Evolutionary conservation across 2,329 filamentous ascomycete genomes (phyloP).

Genomic region (Lomentospora prolificans): DNA sequence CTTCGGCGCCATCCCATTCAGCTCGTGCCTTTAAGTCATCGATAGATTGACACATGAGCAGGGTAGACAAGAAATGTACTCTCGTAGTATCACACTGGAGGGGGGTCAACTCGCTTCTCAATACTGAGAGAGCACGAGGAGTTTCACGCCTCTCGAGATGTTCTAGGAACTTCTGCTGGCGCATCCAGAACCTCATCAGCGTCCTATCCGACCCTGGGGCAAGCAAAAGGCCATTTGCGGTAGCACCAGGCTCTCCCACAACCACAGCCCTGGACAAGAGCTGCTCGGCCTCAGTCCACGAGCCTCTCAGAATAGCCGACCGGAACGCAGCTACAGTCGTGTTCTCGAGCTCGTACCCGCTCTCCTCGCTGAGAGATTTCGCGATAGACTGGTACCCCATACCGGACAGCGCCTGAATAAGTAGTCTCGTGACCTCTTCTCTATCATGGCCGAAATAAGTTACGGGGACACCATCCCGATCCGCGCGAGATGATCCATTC

Average conservation of each 20-base stretch:
- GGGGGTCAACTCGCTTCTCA: slow-evolving; percentile 80
- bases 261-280: slow-evolving; percentile 53
- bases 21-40: slow-evolving; percentile 70
- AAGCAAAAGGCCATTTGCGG: slow-evolving; percentile 57
- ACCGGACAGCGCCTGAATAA: slow-evolving; percentile 85
- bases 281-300: slow-evolving; percentile 77
- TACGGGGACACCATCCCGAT: slow-evolving; percentile 20
- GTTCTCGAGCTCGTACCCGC: slow-evolving; percentile 80
- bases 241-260: slow-evolving; percentile 21
- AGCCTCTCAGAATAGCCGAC: slow-evolving; percentile 65
- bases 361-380: slow-evolving; percentile 64
- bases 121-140: slow-evolving; percentile 64
- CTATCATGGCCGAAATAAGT: slow-evolving; percentile 76
- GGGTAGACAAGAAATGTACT: slow-evolving; percentile 59
- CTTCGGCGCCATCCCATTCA: slow-evolving; percentile 74
- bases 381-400: slow-evolving; percentile 79
- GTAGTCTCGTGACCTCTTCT: slow-evolving; percentile 83
- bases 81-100: slow-evolving; percentile 69
- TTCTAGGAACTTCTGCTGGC: slow-evolving; percentile 93
- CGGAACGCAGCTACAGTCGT: slow-evolving; percentile 79
- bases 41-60: slow-evolving; percentile 78
- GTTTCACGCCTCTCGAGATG: slow-evolving; percentile 70
- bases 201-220: slow-evolving; percentile 65
- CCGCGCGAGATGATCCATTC: slow-evolving; percentile 15
- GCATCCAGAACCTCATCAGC: slow-evolving; percentile 77